phyloP scores from a whole-genome alignment of 306 rosid genomes.

The Bauhinia variegata region DNA sequence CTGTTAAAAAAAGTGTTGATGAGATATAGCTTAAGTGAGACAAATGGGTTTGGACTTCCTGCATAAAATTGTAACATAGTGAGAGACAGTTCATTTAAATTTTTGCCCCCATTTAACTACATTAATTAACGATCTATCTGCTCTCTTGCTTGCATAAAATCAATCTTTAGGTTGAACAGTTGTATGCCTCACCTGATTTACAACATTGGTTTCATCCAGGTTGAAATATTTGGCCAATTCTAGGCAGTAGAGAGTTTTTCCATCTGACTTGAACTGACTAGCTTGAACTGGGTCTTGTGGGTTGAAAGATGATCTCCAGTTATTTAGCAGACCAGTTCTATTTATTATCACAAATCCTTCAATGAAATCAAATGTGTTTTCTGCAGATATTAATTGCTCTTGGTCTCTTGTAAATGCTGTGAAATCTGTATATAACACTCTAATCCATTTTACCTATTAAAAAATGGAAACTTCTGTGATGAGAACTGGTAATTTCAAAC shows the following conservation, averaged over 20 bases:
- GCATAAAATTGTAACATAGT: slow-evolving; percentile 37
- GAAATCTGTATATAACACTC: slow-evolving; percentile 71
- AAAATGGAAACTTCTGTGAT: slow-evolving; percentile 10
- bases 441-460: slow-evolving; percentile 68
- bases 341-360: slow-evolving; percentile 95
- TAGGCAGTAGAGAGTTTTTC: slow-evolving; percentile 80
- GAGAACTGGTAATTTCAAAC: background rate
- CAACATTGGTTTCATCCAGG: slow-evolving; percentile 42
- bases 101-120: background rate
- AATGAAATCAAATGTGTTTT: slow-evolving; percentile 67
- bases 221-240: slow-evolving; percentile 86
- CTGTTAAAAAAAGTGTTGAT: slow-evolving; percentile 82
- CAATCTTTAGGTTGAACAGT: slow-evolving; percentile 24
- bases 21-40: slow-evolving; percentile 60
- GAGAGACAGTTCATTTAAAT: slow-evolving; percentile 14
- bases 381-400: slow-evolving; percentile 69
- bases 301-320: slow-evolving; percentile 93
- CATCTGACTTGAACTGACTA: slow-evolving; percentile 84
- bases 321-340: slow-evolving; percentile 85
- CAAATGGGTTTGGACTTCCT: slow-evolving; percentile 43
- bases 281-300: slow-evolving; percentile 90
- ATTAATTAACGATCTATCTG: background rate
- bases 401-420: slow-evolving; percentile 70
- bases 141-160: slow-evolving; percentile 1
- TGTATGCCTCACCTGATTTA: slow-evolving; percentile 57